These are phyloP conservation scores for Vigna reflexopilosa DNA, from an alignment of 306 rosid species.

Conservation along the genomic window DNA sequence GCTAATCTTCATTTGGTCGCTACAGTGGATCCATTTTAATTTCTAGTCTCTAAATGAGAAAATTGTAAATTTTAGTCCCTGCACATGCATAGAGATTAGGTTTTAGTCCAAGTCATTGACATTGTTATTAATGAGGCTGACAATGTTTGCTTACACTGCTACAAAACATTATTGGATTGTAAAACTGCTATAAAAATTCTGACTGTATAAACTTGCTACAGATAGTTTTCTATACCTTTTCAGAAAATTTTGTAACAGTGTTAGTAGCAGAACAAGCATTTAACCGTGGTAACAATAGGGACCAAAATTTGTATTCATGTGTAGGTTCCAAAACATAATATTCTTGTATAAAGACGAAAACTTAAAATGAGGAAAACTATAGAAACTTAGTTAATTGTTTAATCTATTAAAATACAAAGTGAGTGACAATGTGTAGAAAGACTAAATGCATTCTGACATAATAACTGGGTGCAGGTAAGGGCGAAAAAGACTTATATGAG, in stretches of 20 bases:
- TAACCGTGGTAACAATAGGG: not conserved
- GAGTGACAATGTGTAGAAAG: not conserved
- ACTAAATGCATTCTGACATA: constrained; percentile 40
- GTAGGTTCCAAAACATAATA: not conserved
- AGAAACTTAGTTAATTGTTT: not conserved
- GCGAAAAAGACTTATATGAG: constrained; percentile 73
- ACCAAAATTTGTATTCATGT: not conserved
- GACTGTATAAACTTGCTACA: not conserved
- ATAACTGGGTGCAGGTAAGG: constrained; percentile 65
- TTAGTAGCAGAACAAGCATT: not conserved
- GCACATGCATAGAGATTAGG: not conserved
- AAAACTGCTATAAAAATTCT: not conserved
- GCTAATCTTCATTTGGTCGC: not conserved
- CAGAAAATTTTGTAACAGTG: not conserved
- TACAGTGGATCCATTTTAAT: not conserved
- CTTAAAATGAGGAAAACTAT: not conserved
- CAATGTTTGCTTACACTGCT: not conserved
- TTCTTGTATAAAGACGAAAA: not conserved
- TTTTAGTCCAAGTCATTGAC: not conserved
- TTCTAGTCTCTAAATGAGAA: not conserved
- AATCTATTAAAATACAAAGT: constrained; percentile 4
- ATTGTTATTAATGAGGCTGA: not conserved
- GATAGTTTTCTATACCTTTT: not conserved
- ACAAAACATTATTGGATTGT: not conserved
- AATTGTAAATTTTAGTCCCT: not conserved